These are phyloP conservation scores for Avena eriantha DNA, from an alignment of 176 grass and related monocot genomes.

Conservation along the genomic window DNA sequence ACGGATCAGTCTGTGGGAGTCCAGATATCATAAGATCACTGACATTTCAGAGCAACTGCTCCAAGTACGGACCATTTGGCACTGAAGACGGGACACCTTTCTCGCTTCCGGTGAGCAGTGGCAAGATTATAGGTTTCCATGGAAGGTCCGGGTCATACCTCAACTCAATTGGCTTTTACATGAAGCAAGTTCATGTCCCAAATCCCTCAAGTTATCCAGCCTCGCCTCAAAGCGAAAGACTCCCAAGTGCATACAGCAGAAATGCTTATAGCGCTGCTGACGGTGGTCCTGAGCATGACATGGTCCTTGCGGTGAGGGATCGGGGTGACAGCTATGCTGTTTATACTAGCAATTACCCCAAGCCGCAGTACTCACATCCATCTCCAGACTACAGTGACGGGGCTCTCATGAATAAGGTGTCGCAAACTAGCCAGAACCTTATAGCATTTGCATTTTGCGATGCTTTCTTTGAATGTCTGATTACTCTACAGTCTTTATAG, in stretches of 20 bases:
- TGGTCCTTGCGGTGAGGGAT: constrained; percentile 57
- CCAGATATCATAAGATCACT: constrained; percentile 72
- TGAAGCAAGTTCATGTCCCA: constrained; percentile 59
- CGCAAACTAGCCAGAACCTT: constrained; percentile 26
- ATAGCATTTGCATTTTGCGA: background rate
- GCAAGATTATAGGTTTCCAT: constrained; percentile 68
- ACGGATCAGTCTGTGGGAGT: constrained; percentile 62
- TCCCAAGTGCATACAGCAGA: constrained; percentile 38
- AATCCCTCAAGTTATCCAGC: constrained; percentile 50
- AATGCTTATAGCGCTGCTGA: constrained; percentile 31
- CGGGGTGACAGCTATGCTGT: constrained; percentile 59
- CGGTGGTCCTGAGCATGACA: constrained; percentile 38
- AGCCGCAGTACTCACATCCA: constrained; percentile 48
- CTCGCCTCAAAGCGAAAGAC: constrained; percentile 38
- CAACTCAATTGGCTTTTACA: constrained; percentile 66
- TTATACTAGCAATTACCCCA: constrained; percentile 50
- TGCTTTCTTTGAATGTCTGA: background rate
- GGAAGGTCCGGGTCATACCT: constrained; percentile 73
- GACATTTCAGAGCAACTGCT: constrained; percentile 68
- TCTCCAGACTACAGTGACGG: constrained; percentile 39
- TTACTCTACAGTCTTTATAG: background rate
- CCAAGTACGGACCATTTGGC: constrained; percentile 72
- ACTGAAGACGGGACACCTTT: constrained; percentile 63
- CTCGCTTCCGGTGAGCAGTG: constrained; percentile 62
- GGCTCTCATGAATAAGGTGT: constrained; percentile 58